Percentiles rank a stretch among this genome's conserved stretches.
Evolutionary conservation across 371 early-diverging fungal species (phyloP).

Genomic region (Phascolomyces articulosus): DNA sequence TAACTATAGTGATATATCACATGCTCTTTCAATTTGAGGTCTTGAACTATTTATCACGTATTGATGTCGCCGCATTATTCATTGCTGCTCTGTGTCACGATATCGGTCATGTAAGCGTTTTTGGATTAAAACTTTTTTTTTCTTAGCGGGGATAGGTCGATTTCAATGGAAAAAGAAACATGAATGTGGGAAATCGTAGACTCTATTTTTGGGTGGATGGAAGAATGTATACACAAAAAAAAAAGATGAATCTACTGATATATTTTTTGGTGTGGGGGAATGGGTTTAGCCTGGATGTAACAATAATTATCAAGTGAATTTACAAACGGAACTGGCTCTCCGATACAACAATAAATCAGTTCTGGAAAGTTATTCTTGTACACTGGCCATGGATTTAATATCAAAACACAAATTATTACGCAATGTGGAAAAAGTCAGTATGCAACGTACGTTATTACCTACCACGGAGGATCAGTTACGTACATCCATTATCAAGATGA

Average conservation of each 20-base stretch:
- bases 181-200: no score
- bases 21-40: slow-evolving; percentile 69
- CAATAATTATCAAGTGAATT: slow-evolving; percentile 87
- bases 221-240: no score
- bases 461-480: slow-evolving; percentile 57
- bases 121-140: slow-evolving; percentile 40
- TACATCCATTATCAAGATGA: slow-evolving; percentile 61
- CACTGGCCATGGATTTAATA: slow-evolving; percentile 70
- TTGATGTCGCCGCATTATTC: slow-evolving; percentile 75
- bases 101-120: slow-evolving; percentile 81
- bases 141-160: slow-evolving; percentile 72
- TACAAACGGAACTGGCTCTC: slow-evolving; percentile 73
- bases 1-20: slow-evolving; percentile 78
- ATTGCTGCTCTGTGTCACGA: slow-evolving; percentile 92
- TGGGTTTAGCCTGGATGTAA: slow-evolving; percentile 84
- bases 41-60: slow-evolving; percentile 60
- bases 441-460: slow-evolving; percentile 32
- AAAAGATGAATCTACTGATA: no score
- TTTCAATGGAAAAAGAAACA: no score
- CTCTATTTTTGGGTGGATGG: no score
- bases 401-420: slow-evolving; percentile 70
- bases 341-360: slow-evolving; percentile 78
- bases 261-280: slow-evolving; percentile 14
- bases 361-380: slow-evolving; percentile 85
- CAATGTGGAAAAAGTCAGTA: slow-evolving; percentile 28